phyloP scores from a whole-genome alignment of 2,329 filamentous ascomycete species.

The Venturia aucupariae region DNA sequence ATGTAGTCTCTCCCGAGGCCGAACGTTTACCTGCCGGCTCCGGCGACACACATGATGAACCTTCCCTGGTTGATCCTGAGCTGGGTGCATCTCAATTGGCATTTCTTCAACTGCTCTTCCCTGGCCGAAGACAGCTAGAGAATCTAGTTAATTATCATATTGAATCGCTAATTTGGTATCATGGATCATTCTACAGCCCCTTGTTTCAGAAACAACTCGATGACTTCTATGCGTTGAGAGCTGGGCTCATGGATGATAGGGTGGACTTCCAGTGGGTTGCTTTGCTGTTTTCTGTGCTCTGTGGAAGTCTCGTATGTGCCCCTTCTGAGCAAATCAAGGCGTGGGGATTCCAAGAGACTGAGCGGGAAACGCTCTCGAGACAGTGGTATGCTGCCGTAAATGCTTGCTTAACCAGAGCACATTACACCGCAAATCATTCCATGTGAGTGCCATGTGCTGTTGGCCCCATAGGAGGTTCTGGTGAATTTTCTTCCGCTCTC shows the following conservation, averaged over 20 bases:
- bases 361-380: conserved; percentile 34
- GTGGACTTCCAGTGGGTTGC: conserved; percentile 38
- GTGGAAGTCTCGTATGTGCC: conserved; percentile 35
- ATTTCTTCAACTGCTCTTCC: conserved; percentile 31
- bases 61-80: neutral
- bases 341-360: conserved; percentile 38
- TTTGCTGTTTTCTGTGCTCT: conserved; percentile 37
- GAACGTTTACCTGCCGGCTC: neutral
- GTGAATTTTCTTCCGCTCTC: neutral
- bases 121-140: conserved; percentile 20
- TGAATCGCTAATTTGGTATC: conserved; percentile 31
- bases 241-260: conserved; percentile 25
- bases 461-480: neutral
- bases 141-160: conserved; percentile 32
- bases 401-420: conserved; percentile 36
- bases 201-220: conserved; percentile 32
- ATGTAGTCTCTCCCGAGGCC: conserved; percentile 6
- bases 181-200: conserved; percentile 31
- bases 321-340: conserved; percentile 25
- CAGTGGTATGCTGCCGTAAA: conserved; percentile 39
- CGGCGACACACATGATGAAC: conserved; percentile 2
- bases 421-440: conserved; percentile 35
- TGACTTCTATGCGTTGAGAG: conserved; percentile 28
- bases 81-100: conserved; percentile 19
- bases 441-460: conserved; percentile 18